Base-by-base conservation (phyloP, 2,329 filamentous ascomycete species). In the Westerdykella aurantiaca region DNA sequence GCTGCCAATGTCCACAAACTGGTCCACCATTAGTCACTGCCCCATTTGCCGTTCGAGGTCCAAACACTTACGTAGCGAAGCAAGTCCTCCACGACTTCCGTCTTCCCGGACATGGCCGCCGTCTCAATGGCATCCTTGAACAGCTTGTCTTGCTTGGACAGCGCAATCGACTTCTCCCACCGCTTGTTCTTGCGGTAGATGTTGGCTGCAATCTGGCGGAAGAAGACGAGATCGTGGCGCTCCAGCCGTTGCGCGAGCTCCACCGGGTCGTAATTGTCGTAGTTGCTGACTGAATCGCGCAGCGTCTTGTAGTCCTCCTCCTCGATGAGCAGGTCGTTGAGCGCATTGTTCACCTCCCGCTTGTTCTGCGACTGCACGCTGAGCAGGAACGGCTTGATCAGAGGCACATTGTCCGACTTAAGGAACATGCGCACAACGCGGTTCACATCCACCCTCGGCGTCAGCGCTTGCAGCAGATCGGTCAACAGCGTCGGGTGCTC, bases 101-200 rank as follows among this genome's bases (percentile, higher is more conserved):
- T 66, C 79, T 97, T 97, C 65, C 79, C 78, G 41, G 91, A 97
- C 44, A 96, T 86, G 22, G 93, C 93, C 25, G 94, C 82, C 12
- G 93, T 98, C 78, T 98, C 93, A 51, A 98, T 97, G 21, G 94
- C 93, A 72, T 98, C 93, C 78, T 96, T 97, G 84, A 93, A 98
- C 13, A 98, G 77, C 80, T 96, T 97, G 76, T 98, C 93, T 69
- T 98, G 91, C 79, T 98, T 98, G 13, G 91, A 97, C 38, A 98
- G 76, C 29, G 88, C 82, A 69, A 98, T 98, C 4, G 90, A 96
- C 75, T 97, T 97, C 75, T 97, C 91, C 94, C 94, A 98, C 52
- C 93, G 82, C 85, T 97, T 97, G 78, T 95, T 97, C 80, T 97
- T 98, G 69, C 94, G 89, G 76, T 97, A 98, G 70, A 98, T 98